Base-by-base conservation (phyloP, 768 basidiomycete species). In the Mycena floridula region DNA sequence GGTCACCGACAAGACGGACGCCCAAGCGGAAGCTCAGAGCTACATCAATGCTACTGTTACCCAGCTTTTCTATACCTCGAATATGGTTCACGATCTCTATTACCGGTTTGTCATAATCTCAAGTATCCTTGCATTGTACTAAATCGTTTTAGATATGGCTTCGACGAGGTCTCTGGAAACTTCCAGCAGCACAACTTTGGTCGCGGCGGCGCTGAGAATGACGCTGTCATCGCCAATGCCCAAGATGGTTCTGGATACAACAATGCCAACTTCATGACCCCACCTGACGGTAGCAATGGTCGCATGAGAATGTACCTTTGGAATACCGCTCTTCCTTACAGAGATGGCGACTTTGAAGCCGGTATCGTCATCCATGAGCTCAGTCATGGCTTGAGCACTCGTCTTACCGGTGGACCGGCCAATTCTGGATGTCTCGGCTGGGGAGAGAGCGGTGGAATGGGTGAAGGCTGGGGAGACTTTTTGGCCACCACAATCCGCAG, bases 141-240 rank as follows among this genome's bases (percentile, higher is more conserved):
- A 11, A 42, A 11, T 23, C 41, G 39, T n/a, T n/a, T 48, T 27
- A 82, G 85, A 37, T 89, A 92, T 50, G 95, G 95, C 16, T 99
- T 99, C 63, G 87, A 88, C 57, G 94, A 97, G 63, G 72, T 72
- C 7, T 67, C 87, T 2, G 94, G 94, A 12, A 97, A 99, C 75
- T 99, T 98, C 85, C 95, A 99, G 65, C 90, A 93, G 56, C 78
- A 89, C 75, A 98, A 98, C 79, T 95, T 94, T 55, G 93, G 82
- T 1, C 81, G 82, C 30, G 95, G 94, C 22, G 95, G 95, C 18
- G 64, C 65, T 43, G 92, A 91, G 57, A 79, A 79, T 50, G 93
- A 99, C 52, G 92, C 82, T 25, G 89, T 99, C 46, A 91, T 96
- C 48, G 81, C 88, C 43, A 95, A 95, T 56, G 95, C 95, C 2